A percentile compares a stretch with the other conserved stretches of the same genome.
These are phyloP conservation scores for Microsporum audouinii DNA, from an alignment of 2,329 filamentous ascomycete species.

Conservation along the genomic window DNA sequence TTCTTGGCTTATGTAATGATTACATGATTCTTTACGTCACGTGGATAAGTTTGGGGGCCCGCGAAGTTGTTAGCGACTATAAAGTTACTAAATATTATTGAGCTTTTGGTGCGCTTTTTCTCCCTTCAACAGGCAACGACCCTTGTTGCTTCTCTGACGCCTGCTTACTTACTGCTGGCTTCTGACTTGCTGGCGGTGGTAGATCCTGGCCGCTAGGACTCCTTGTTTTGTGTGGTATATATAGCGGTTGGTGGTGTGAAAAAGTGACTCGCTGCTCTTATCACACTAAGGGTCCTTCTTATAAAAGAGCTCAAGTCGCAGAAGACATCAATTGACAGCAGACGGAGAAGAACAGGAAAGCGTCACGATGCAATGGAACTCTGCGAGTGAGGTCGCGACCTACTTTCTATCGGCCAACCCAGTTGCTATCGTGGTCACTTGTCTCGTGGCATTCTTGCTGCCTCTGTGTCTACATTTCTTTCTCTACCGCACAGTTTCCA, in stretches of 20 bases:
- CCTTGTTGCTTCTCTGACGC: neutral
- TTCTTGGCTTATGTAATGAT: neutral
- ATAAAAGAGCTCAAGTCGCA: neutral
- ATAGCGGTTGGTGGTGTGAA: neutral
- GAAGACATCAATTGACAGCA: neutral
- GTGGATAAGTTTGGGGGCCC: neutral
- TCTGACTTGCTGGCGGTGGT: neutral
- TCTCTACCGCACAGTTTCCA: slow-evolving; percentile 54
- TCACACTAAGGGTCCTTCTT: neutral
- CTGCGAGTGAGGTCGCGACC: slow-evolving; percentile 29
- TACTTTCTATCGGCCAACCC: slow-evolving; percentile 34
- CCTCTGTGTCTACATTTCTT: slow-evolving; percentile 67
- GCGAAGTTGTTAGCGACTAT: neutral
- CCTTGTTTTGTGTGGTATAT: neutral
- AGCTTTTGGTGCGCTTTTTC: too few relatives aligned
- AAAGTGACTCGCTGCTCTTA: too few relatives aligned
- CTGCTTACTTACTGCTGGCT: neutral
- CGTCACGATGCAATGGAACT: slow-evolving; percentile 23
- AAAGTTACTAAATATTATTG: too few relatives aligned
- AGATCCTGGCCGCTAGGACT: neutral
- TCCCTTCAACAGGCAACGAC: neutral
- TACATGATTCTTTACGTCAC: neutral
- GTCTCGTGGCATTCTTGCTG: slow-evolving; percentile 57
- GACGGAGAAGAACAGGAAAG: neutral
- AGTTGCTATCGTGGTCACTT: slow-evolving; percentile 50